Conservation (phyloP, 129 eudicot species). For the Flaveria sonorensis region DNA sequence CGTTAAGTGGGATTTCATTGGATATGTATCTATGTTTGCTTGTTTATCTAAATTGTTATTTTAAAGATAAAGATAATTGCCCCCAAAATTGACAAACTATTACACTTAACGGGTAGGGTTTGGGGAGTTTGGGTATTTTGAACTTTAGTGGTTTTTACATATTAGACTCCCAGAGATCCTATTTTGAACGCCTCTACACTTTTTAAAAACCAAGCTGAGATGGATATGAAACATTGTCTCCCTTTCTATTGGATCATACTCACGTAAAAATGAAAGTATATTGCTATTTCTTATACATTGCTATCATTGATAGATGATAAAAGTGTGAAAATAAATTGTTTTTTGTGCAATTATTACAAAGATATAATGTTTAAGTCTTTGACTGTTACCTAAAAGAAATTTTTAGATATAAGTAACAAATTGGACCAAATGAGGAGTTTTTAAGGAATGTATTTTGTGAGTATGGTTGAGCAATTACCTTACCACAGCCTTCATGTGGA, state of each 20-base stretch:
- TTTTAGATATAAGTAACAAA: neutral
- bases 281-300: neutral
- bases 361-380: neutral
- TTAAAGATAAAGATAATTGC: too few relatives aligned
- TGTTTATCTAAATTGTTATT: too few relatives aligned
- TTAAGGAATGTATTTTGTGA: slow-evolving; percentile 35
- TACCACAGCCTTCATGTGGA: slow-evolving; percentile 98
- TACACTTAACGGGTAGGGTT: too few relatives aligned
- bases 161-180: too few relatives aligned
- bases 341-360: neutral
- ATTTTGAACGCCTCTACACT: too few relatives aligned
- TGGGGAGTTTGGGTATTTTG: too few relatives aligned
- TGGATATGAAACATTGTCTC: neutral
- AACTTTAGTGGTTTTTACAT: too few relatives aligned
- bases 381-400: neutral
- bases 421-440: too few relatives aligned
- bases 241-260: neutral
- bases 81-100: too few relatives aligned
- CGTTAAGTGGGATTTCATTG: too few relatives aligned
- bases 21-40: too few relatives aligned
- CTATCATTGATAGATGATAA: neutral
- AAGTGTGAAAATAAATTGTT: neutral
- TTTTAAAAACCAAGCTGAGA: neutral
- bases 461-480: slow-evolving; percentile 53
- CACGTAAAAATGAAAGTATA: neutral